Evolutionary conservation across 2,329 filamentous ascomycete species (phyloP).

Genomic region (Phoma sp.): DNA sequence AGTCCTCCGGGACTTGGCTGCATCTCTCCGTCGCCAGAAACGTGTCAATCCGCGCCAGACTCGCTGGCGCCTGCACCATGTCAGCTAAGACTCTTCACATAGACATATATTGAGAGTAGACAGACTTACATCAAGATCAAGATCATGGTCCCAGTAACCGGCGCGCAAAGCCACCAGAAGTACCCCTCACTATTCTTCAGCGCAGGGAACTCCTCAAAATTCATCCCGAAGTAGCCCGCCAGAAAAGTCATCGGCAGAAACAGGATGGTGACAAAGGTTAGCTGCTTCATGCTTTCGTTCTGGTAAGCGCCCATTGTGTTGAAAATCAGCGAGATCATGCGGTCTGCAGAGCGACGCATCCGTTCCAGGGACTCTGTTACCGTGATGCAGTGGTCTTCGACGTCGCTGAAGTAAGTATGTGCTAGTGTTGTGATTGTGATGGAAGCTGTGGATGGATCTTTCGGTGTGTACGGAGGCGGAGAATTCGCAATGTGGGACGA

Average conservation of each 20-base stretch:
- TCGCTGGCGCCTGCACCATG: conserved; percentile 1
- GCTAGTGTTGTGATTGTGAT: conserved; percentile 83
- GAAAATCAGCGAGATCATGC: conserved; percentile 90
- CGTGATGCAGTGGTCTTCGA: conserved; percentile 85
- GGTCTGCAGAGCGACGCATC: conserved; percentile 74
- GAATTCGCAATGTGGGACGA: conserved; percentile 14
- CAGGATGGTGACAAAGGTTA: conserved; percentile 86
- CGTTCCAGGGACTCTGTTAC: conserved; percentile 82
- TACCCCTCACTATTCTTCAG: conserved; percentile 60
- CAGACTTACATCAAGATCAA: conserved; percentile 27
- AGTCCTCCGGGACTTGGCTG: background rate
- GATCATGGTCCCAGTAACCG: conserved; percentile 46
- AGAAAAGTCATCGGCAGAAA: conserved; percentile 89
- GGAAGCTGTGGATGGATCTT: conserved; percentile 53
- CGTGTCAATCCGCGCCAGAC: conserved; percentile 12
- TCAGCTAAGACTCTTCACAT: background rate
- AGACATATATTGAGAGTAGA: too few relatives aligned
- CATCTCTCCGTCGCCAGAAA: conserved; percentile 8
- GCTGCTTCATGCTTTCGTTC: conserved; percentile 89
- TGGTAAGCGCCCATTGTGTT: conserved; percentile 88
- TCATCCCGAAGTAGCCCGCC: conserved; percentile 68
- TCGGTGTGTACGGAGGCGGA: conserved; percentile 24
- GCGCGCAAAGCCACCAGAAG: conserved; percentile 55
- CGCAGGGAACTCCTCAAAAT: conserved; percentile 66
- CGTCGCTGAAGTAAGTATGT: conserved; percentile 86